Evolutionary conservation across 1,284 basidiomycete species (phyloP), one percentile per base, ranked within the genome.

Genomic region (Sporisorium sorghi): DNA sequence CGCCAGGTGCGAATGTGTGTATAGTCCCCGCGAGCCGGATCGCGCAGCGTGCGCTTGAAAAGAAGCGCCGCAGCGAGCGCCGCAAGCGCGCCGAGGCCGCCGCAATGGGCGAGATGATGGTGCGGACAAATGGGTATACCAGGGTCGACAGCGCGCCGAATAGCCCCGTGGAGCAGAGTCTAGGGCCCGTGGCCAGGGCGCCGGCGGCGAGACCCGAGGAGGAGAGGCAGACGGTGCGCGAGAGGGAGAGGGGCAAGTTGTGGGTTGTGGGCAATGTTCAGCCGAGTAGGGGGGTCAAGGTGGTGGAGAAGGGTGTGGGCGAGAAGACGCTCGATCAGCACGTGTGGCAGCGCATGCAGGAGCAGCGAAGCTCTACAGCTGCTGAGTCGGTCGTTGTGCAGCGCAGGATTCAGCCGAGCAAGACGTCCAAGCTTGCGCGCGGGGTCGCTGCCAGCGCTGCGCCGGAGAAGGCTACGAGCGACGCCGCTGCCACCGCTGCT

Each of bases 221-320:
- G 14, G 70, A 73, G 49, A 42, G 70, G 32, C 60, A 68, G 46
- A 67, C 64, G n/a, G 60, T 58, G 5, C 43, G 26, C 1, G 71
- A 73, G 26, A 60, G 52, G 17, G 65, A 62, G 30, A 59, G 53
- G 23, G 71, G 65, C 1, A 68, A 49, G 51, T 47, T 73, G 53
- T 73, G 71, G 71, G 50, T 73, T 5, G 60, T 73, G 54, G 71
- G 71, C 14, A 73, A 73, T 33, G 21, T 73, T 24, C 39, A 39
- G 19, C 57, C 40, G 32, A 23, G 14, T 1, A 33, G 10, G 32
- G 21, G 23, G 48, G 24, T 5, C 15, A 15, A 17, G n/a, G n/a
- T n/a, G n/a, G n/a, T n/a, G n/a, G n/a, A n/a, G n/a, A n/a, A n/a
- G n/a, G n/a, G 35, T 17, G 15, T n/a, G 26, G 14, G 24, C 5